Evolutionary conservation across 176 grass and related monocot species (phyloP), one percentile per base, ranked within the genome.

Genomic region (Paspalum notatum): DNA sequence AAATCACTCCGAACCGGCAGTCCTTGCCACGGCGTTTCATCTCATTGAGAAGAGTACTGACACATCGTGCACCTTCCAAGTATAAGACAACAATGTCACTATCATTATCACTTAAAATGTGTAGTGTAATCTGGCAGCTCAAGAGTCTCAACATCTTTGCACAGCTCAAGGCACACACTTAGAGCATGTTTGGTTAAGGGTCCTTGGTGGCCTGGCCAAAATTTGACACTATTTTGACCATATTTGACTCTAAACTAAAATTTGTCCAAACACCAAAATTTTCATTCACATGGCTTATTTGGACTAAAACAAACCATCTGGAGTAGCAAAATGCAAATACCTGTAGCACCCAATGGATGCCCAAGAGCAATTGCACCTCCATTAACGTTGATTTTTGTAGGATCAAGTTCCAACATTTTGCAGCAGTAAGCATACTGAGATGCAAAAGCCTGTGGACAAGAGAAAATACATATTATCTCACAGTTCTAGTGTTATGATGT

Each of bases 291-390:
- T n/a, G n/a, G n/a, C n/a, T n/a, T n/a, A n/a, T n/a, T n/a, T n/a
- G n/a, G n/a, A n/a, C n/a, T n/a, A n/a, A n/a, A 41, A 84, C 45
- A 70, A 71, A 41, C 68, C 5, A 39, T 32, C 39, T 68, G 32
- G 58, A 72, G 20, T 45, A 39, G 69, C 12, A 79, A 26, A 81
- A 82, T 79, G 37, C 16, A 89, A 53, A 68, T 95, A 99, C 95
- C 95, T 87, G 92, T 98, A 80, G 81, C 83, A 85, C 96, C 96
- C 67, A 98, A 83, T 60, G 95, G 95, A 86, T 98, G 95, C 40
- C 95, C 95, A 84, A 98, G 78, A 84, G 95, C 92, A 44, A 98
- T 93, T 43, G 95, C 95, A 65, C 95, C 95, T 22, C 95, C 95
- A 53, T 98, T 98, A 75, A 98, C 95, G 70, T 98, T 98, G 42